A percentile compares a stretch with the other conserved stretches of the same genome.
phyloP scores from a whole-genome alignment of 805 yeast species.

The Kuraishia floccosa region DNA sequence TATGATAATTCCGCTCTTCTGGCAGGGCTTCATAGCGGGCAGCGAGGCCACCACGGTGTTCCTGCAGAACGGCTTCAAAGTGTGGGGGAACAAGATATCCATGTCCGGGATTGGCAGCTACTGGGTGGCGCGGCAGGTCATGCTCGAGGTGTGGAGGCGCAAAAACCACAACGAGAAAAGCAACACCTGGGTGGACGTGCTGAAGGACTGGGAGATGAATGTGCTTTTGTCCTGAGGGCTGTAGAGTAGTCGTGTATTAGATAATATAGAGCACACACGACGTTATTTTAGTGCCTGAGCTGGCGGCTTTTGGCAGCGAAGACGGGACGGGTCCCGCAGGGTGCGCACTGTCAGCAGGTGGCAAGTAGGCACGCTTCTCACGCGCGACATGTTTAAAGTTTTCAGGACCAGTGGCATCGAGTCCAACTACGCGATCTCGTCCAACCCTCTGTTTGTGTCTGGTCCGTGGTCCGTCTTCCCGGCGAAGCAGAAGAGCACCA shows the following conservation, averaged over 20 bases:
- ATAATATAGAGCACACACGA: too few species aligned
- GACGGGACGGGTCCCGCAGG: too few species aligned
- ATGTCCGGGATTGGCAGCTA: conserved; percentile 62
- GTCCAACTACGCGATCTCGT: conserved; percentile 55
- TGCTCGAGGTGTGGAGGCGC: conserved; percentile 80
- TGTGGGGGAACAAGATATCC: conserved; percentile 62
- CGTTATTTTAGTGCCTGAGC: too few species aligned
- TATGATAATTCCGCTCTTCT: conserved; percentile 63
- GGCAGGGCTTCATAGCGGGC: conserved; percentile 88
- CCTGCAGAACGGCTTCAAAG: conserved; percentile 54
- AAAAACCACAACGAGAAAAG: conserved; percentile 44
- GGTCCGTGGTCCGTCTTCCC: conserved; percentile 83
- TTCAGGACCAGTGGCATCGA: conserved; percentile 50
- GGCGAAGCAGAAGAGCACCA: conserved; percentile 60
- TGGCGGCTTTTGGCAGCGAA: too few species aligned
- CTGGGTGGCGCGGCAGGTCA: conserved; percentile 78
- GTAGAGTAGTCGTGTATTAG: too few species aligned
- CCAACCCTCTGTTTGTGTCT: conserved; percentile 54
- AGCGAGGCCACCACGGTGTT: conserved; percentile 55
- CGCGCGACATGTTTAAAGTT: conserved; percentile 33
- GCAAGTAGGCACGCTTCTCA: too few species aligned
- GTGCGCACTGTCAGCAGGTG: too few species aligned
- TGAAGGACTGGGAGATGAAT: conserved; percentile 78
- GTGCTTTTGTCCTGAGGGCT: too few species aligned
- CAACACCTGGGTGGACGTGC: conserved; percentile 71